Evolutionary conservation across 345 rosid species (phyloP).

Genomic region (Dovyalis caffra): DNA sequence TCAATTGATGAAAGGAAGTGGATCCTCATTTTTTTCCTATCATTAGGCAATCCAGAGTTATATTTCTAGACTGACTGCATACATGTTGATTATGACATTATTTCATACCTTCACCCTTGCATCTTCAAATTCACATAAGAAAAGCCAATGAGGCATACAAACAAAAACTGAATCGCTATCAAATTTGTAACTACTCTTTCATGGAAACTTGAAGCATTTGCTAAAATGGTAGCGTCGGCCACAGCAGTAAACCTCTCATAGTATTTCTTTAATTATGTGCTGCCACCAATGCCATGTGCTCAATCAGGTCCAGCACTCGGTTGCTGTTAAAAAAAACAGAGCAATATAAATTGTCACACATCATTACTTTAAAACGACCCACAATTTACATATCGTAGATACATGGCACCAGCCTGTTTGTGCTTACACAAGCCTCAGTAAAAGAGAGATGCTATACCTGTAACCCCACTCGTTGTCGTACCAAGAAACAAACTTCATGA

Average conservation of each 20-base stretch:
- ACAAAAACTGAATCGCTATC: constrained; percentile 11
- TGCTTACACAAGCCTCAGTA: not conserved
- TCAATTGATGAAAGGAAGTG: not conserved
- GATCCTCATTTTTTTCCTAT: not conserved
- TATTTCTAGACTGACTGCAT: not conserved
- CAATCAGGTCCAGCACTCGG: constrained; percentile 94
- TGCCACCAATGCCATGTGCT: constrained; percentile 91
- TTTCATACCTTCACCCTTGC: not conserved
- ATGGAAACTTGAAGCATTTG: not conserved
- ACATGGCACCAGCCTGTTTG: too few species aligned
- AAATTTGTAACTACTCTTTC: constrained; percentile 10
- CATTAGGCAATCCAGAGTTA: not conserved
- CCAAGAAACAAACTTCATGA: constrained; percentile 93
- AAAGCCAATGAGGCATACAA: not conserved
- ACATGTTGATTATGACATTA: not conserved
- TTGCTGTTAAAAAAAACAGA: constrained; percentile 62
- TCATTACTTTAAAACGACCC: not conserved
- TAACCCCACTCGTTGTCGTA: constrained; percentile 99
- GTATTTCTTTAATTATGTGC: constrained; percentile 34
- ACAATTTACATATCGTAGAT: not conserved
- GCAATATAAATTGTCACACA: not conserved
- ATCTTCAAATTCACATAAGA: not conserved
- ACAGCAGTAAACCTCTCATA: not conserved
- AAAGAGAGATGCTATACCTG: constrained; percentile 50
- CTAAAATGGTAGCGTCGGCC: not conserved